These are phyloP conservation scores for Galerina marginata DNA, from an alignment of 768 basidiomycete genomes.

Conservation along the genomic window DNA sequence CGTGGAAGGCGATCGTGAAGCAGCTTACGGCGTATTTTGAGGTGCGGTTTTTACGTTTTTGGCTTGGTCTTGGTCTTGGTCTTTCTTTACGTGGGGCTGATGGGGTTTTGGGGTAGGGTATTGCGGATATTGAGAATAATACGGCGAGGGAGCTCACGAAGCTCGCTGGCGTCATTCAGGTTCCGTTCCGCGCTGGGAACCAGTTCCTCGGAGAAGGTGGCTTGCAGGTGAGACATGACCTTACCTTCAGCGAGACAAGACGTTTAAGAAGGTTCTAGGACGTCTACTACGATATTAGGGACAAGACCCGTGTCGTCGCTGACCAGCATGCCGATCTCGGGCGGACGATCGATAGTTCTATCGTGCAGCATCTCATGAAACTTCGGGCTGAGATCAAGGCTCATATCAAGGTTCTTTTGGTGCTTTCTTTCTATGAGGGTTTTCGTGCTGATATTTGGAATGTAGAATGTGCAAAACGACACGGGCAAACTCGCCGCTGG, in stretches of 20 bases:
- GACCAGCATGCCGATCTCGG: constrained; percentile 98
- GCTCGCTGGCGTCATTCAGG: constrained; percentile 94
- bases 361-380: constrained; percentile 97
- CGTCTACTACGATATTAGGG: constrained; percentile 89
- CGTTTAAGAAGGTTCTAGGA: constrained; percentile 53
- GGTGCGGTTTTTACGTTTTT: constrained; percentile 33
- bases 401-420: constrained; percentile 78
- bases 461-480: constrained; percentile 90
- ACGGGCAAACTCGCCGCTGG: constrained; percentile 89
- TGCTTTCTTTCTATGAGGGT: neutral
- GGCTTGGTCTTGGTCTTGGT: neutral
- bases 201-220: constrained; percentile 99
- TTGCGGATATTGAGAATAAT: constrained; percentile 91
- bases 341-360: constrained; percentile 93
- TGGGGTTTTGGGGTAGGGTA: constrained; percentile 37
- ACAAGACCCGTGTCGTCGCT: constrained; percentile 91
- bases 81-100: no score
- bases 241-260: no score
- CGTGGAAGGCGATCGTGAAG: constrained; percentile 97
- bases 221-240: constrained; percentile 61
- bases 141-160: constrained; percentile 92
- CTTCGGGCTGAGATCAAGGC: constrained; percentile 95
- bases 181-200: constrained; percentile 93
- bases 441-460: neutral
- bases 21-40: constrained; percentile 94